A percentile compares a stretch with the other conserved stretches of the same genome.
Evolutionary conservation across 441 rosid genomes (phyloP).

Genomic region (Biscutella laevigata): DNA sequence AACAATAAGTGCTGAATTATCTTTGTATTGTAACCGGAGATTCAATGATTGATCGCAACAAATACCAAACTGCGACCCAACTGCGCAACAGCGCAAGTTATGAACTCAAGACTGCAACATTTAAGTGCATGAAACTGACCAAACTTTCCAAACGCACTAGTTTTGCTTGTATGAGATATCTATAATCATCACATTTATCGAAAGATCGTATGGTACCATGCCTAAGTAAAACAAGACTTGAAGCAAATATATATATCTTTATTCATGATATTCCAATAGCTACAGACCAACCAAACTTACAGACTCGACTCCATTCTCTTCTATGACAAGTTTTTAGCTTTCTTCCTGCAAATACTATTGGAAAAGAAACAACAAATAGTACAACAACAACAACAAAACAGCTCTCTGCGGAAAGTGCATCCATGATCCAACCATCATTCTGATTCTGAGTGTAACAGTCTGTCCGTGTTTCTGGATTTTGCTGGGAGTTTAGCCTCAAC

Average conservation of each 20-base stretch:
- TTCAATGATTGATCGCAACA: not conserved
- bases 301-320: not conserved
- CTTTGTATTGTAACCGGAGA: not conserved
- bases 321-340: not conserved
- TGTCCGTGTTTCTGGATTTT: not conserved
- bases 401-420: not conserved
- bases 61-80: not conserved
- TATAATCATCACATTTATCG: not conserved
- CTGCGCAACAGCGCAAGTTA: too few species aligned
- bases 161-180: too few species aligned
- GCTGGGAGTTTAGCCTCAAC: too few species aligned
- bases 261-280: not conserved
- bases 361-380: not conserved
- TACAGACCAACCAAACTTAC: conserved; percentile 1
- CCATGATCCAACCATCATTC: conserved; percentile 10
- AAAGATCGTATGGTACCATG: not conserved
- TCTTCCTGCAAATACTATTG: not conserved
- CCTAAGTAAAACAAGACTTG: not conserved
- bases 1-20: too few species aligned
- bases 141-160: too few species aligned
- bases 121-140: too few species aligned
- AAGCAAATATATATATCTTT: not conserved
- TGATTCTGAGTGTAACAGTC: conserved; percentile 11
- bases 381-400: conserved; percentile 2
- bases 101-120: not conserved